Conservation (phyloP, 208 protist genomes). For the Leishmania tarentolae region DNA sequence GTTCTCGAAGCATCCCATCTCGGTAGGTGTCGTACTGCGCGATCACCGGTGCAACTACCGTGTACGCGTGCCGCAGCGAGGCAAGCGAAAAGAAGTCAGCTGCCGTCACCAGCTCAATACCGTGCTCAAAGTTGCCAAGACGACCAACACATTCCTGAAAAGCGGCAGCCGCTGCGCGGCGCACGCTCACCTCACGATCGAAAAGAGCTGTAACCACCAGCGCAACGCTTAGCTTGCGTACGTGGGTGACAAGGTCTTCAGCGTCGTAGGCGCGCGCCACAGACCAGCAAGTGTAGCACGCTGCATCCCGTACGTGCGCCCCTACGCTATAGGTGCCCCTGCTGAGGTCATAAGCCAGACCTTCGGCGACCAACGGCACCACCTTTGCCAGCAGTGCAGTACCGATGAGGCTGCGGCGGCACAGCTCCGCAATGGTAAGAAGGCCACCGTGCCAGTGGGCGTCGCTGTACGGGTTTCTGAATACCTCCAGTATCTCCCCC, state of each 20-base stretch:
- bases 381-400: constrained; percentile 74
- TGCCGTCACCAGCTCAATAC: constrained; percentile 95
- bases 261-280: constrained; percentile 97
- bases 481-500: constrained; percentile 72
- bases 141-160: constrained; percentile 95
- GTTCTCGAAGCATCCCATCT: constrained; percentile 83
- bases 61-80: constrained; percentile 91
- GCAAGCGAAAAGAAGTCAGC: constrained; percentile 98
- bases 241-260: constrained; percentile 79
- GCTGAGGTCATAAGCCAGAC: constrained; percentile 94
- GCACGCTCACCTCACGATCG: constrained; percentile 94
- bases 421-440: constrained; percentile 96
- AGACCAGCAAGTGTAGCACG: constrained; percentile 98
- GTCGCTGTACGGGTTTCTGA: constrained; percentile 68
- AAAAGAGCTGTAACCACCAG: constrained; percentile 88
- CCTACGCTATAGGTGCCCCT: constrained; percentile 96
- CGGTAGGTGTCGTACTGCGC: constrained; percentile 84
- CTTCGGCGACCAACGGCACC: constrained; percentile 74
- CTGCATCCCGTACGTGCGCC: constrained; percentile 97
- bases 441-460: constrained; percentile 96
- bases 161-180: constrained; percentile 90
- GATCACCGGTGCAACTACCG: constrained; percentile 70
- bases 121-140: constrained; percentile 95
- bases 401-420: constrained; percentile 92
- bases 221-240: constrained; percentile 66